Percentiles rank a stretch among this genome's conserved stretches.
Evolutionary conservation across 139 green algal genomes (phyloP).

Genomic region (Coelastrella sp.): DNA sequence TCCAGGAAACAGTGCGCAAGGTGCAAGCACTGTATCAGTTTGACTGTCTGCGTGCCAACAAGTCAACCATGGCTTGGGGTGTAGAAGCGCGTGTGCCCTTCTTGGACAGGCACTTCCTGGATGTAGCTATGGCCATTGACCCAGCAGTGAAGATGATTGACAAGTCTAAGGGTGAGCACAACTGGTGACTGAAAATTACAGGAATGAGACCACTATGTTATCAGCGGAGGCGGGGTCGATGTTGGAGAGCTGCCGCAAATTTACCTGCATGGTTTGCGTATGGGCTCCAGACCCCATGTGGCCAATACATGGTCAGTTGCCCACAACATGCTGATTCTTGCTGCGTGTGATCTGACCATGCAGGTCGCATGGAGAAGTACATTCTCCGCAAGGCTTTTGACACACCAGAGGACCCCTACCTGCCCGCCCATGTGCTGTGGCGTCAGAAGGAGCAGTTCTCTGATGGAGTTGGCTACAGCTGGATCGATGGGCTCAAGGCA

Average conservation of each 20-base stretch:
- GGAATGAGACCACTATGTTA: not conserved
- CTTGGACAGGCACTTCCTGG: slow-evolving; percentile 93
- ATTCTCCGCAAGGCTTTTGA: slow-evolving; percentile 98
- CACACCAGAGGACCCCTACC: slow-evolving; percentile 85
- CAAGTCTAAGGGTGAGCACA: slow-evolving; percentile 53
- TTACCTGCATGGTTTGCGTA: too few relatives aligned
- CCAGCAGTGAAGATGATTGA: slow-evolving; percentile 92
- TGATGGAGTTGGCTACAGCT: slow-evolving; percentile 86
- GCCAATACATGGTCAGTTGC: not conserved
- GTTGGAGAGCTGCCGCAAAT: not conserved
- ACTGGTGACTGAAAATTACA: too few relatives aligned
- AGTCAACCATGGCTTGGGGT: slow-evolving; percentile 94
- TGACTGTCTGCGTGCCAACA: slow-evolving; percentile 97
- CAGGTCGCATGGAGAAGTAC: slow-evolving; percentile 96
- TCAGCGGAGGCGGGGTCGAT: not conserved
- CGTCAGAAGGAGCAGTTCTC: slow-evolving; percentile 99
- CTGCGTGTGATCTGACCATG: not conserved
- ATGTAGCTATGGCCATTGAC: slow-evolving; percentile 93
- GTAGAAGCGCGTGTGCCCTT: slow-evolving; percentile 97
- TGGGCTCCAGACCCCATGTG: not conserved
- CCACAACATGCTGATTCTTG: not conserved
- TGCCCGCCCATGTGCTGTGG: slow-evolving; percentile 90
- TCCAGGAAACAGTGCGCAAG: slow-evolving; percentile 91
- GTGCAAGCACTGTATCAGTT: slow-evolving; percentile 93
- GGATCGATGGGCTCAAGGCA: slow-evolving; percentile 73